These are phyloP conservation scores for Limonium bicolor DNA, from an alignment of 148 eudicot species.

Conservation along the genomic window DNA sequence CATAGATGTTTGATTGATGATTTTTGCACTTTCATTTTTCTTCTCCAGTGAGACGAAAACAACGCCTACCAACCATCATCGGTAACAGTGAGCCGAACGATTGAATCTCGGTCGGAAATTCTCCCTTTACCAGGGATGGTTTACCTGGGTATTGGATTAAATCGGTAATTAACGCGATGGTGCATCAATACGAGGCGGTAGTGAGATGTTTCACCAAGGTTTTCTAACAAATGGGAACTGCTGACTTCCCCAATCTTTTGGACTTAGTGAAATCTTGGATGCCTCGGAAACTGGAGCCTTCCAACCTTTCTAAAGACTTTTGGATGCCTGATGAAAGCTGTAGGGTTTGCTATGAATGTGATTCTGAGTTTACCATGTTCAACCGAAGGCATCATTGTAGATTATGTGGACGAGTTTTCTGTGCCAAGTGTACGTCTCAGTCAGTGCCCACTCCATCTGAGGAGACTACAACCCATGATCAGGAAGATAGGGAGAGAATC, in stretches of 20 bases:
- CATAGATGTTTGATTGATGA: too few relatives aligned
- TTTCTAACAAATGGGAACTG: constrained; percentile 70
- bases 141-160: too few relatives aligned
- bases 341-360: constrained; percentile 81
- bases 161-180: too few relatives aligned
- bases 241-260: constrained; percentile 30
- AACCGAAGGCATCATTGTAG: constrained; percentile 90
- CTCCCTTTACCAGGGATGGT: too few relatives aligned
- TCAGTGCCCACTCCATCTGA: constrained; percentile 36
- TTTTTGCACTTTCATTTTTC: too few relatives aligned
- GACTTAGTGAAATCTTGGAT: constrained; percentile 62
- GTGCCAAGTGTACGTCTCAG: constrained; percentile 67
- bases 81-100: too few relatives aligned
- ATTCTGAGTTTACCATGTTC: constrained; percentile 54
- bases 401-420: constrained; percentile 78
- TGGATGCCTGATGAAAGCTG: constrained; percentile 98
- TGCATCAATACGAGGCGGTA: too few relatives aligned
- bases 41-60: too few relatives aligned
- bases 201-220: too few relatives aligned
- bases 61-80: too few relatives aligned
- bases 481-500: constrained; percentile 48
- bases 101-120: too few relatives aligned
- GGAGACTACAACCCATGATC: constrained; percentile 19
- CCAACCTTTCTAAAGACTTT: constrained; percentile 62
- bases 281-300: constrained; percentile 33